Conservation (phyloP, 208 protist genomes). For the Trypanosoma mega region DNA sequence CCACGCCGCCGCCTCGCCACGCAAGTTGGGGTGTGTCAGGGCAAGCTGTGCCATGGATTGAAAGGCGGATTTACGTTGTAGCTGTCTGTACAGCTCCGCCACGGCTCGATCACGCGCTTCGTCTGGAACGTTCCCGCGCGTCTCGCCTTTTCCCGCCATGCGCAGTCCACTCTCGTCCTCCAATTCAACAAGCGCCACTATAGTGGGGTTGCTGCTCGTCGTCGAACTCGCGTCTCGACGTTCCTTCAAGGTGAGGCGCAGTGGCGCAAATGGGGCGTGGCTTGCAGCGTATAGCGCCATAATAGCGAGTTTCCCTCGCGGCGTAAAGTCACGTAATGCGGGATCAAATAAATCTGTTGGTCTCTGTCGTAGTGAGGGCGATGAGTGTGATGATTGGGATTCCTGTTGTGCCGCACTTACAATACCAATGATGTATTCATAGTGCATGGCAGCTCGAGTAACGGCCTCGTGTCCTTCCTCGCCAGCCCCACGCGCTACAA, state of each 20-base stretch:
- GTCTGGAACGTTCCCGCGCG: constrained; percentile 5
- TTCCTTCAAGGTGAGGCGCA: constrained; percentile 25
- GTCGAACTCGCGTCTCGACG: background rate
- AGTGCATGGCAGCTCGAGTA: constrained; percentile 70
- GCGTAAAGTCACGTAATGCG: constrained; percentile 27
- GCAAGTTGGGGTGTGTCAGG: constrained; percentile 20
- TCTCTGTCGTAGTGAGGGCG: background rate
- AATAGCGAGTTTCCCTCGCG: constrained; percentile 40
- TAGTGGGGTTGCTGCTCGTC: no score
- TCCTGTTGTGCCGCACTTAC: constrained; percentile 9
- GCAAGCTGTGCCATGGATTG: constrained; percentile 30
- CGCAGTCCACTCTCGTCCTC: constrained; percentile 31
- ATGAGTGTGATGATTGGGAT: no score
- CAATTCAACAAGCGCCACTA: constrained; percentile 21
- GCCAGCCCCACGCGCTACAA: constrained; percentile 53
- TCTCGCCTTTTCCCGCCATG: constrained; percentile 28
- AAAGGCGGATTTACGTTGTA: constrained; percentile 32
- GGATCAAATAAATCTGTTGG: constrained; percentile 27
- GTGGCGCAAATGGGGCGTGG: constrained; percentile 33
- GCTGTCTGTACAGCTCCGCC: constrained; percentile 30
- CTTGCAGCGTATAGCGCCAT: constrained; percentile 48
- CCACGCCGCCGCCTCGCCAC: constrained; percentile 17
- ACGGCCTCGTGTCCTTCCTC: constrained; percentile 34
- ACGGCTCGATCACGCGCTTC: constrained; percentile 21
- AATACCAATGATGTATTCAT: constrained; percentile 56